phyloP scores from a whole-genome alignment of 176 grass and related monocot genomes.

The Zea mays region DNA sequence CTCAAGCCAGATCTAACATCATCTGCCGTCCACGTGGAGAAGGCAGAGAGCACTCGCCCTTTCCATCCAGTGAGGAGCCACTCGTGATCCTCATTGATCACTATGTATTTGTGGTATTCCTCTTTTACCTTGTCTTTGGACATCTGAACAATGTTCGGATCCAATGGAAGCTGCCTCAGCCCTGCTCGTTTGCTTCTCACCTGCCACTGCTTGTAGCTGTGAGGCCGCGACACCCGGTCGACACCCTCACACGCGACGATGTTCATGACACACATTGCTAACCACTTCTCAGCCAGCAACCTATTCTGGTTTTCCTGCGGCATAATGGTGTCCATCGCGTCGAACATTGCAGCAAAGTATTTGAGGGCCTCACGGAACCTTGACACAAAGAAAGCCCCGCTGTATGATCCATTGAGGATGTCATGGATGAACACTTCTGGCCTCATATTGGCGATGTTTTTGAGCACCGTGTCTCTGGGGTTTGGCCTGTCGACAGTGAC shows the following conservation, averaged over 20 bases:
- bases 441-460: conserved; percentile 35
- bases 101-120: conserved; percentile 42
- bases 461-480: conserved; percentile 41
- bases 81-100: conserved; percentile 33
- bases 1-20: neutral
- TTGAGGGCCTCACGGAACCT: conserved; percentile 43
- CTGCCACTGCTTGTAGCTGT: conserved; percentile 51
- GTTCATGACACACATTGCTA: conserved; percentile 24
- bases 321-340: conserved; percentile 37
- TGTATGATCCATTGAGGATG: conserved; percentile 36
- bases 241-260: conserved; percentile 47
- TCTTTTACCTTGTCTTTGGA: conserved; percentile 14
- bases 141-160: neutral
- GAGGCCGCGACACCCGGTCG: conserved; percentile 38
- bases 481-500: conserved; percentile 15
- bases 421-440: conserved; percentile 34
- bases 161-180: conserved; percentile 32
- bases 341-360: conserved; percentile 29
- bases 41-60: conserved; percentile 35
- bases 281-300: conserved; percentile 30
- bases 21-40: conserved; percentile 30
- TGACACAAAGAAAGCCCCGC: conserved; percentile 38
- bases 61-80: conserved; percentile 56
- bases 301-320: conserved; percentile 17
- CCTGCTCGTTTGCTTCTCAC: conserved; percentile 27